Conservation (phyloP, 768 basidiomycete species). For the Agrocybe praecox region DNA sequence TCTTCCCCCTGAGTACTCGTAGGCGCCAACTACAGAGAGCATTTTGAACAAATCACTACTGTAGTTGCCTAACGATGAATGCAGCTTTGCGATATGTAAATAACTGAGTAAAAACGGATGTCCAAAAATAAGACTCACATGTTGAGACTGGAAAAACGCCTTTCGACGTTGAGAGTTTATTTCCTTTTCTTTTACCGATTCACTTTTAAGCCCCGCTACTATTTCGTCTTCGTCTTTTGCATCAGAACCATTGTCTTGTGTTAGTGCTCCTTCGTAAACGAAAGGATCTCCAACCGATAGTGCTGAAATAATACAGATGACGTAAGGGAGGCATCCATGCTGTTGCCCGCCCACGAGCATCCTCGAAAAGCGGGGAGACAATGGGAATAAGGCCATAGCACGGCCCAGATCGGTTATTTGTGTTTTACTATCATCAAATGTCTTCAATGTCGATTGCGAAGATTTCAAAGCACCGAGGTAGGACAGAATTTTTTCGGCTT, state of each 20-base stretch:
- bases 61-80: constrained; percentile 77
- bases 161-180: constrained; percentile 62
- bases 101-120: not conserved
- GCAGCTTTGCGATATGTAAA: constrained; percentile 47
- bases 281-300: constrained; percentile 97
- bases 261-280: constrained; percentile 75
- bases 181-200: constrained; percentile 56
- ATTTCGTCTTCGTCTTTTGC: constrained; percentile 40
- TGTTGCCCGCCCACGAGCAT: constrained; percentile 95
- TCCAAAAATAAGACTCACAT: constrained; percentile 45
- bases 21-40: constrained; percentile 95
- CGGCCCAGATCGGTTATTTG: constrained; percentile 90
- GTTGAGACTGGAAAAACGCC: constrained; percentile 81
- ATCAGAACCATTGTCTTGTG: constrained; percentile 40
- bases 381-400: constrained; percentile 91
- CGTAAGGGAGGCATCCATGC: constrained; percentile 81
- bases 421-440: constrained; percentile 34
- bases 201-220: constrained; percentile 46
- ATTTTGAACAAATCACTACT: constrained; percentile 86
- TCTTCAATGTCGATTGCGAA: constrained; percentile 20
- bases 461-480: constrained; percentile 81
- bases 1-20: constrained; percentile 87
- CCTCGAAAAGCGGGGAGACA: constrained; percentile 92
- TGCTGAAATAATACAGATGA: constrained; percentile 88
- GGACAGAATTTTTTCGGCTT: constrained; percentile 80